phyloP scores from a whole-genome alignment of 2,329 filamentous ascomycete genomes.

The Thelonectria rubi region DNA sequence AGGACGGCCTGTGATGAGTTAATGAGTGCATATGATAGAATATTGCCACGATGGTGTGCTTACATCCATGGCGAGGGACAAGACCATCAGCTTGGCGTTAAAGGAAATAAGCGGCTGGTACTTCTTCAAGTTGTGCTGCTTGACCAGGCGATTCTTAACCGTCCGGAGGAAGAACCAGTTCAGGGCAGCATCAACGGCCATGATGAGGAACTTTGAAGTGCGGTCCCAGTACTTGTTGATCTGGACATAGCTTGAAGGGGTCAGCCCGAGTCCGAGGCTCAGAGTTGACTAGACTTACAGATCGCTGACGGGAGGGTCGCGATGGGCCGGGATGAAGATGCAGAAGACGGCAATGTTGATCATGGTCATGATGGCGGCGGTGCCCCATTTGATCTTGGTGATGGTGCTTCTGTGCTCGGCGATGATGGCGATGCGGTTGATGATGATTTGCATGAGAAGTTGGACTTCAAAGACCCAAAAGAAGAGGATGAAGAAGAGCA shows the following conservation, averaged over 20 bases:
- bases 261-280: constrained; percentile 1
- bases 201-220: constrained; percentile 60
- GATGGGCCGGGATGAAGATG: constrained; percentile 62
- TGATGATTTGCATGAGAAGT: constrained; percentile 63
- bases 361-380: constrained; percentile 53
- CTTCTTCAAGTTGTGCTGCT: constrained; percentile 58
- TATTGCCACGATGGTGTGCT: no score
- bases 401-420: constrained; percentile 51
- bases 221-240: constrained; percentile 64
- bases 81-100: constrained; percentile 58
- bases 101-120: constrained; percentile 60
- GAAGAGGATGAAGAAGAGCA: constrained; percentile 49
- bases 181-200: constrained; percentile 59
- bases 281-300: constrained; percentile 36
- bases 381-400: constrained; percentile 56
- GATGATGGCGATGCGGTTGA: constrained; percentile 62
- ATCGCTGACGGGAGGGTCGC: constrained; percentile 48
- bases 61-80: constrained; percentile 61
- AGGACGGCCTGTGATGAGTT: constrained; percentile 30
- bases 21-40: no score
- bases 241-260: constrained; percentile 42
- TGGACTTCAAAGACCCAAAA: constrained; percentile 59
- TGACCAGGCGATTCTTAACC: constrained; percentile 57
- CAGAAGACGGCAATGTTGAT: constrained; percentile 63
- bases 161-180: constrained; percentile 62